Evolutionary conservation across 2,329 filamentous ascomycete species (phyloP), one percentile per base, ranked within the genome.

Genomic region (Ciborinia camelliae): DNA sequence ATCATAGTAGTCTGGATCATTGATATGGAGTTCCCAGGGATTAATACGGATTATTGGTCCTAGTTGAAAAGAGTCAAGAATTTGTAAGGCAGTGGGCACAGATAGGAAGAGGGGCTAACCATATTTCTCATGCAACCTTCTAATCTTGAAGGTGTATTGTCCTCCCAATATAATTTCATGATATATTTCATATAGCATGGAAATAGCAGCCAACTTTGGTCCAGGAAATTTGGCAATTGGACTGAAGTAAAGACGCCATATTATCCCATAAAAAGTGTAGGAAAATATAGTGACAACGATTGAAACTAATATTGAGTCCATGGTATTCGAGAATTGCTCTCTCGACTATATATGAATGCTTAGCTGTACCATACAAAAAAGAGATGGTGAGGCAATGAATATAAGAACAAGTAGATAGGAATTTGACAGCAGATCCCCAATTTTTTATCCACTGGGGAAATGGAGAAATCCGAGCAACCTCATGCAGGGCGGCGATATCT

Each of bases 141-240:
- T 69, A 28, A 81, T 78, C 63, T 79, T 75, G 69, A 75, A 78
- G 18, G 73, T 78, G 66, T 80, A 81, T 69, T 78, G 73, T 1
- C 79, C 80, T 7, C 76, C 75, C 7, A 76, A 71, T 50, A 79
- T 63, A 26, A 80, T 72, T 63, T 81, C 79, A 65, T 80, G 80
- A 70, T 80, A 81, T 14, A 67, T 54, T 48, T 72, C 68, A 54
- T 74, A 74, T 67, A 67, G 71, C 8, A 59, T 53, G 1, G 70
- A 74, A 32, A 74, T 67, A 3, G 75, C 75, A 18, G 75, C 75
- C 1, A 74, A 62, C 26, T 67, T 74, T 6, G 75, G 75, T 8
- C 76, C 76, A 2, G 71, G 74, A 50, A 77, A 75, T 3, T 68
- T 58, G 8, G 71, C 68, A 35, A 77, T 64, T 20, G 75, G 75